Percentiles rank a stretch among this genome's conserved stretches.
Evolutionary conservation across 371 early-diverging fungal genomes (phyloP).

Genomic region (Blakeslea trispora): DNA sequence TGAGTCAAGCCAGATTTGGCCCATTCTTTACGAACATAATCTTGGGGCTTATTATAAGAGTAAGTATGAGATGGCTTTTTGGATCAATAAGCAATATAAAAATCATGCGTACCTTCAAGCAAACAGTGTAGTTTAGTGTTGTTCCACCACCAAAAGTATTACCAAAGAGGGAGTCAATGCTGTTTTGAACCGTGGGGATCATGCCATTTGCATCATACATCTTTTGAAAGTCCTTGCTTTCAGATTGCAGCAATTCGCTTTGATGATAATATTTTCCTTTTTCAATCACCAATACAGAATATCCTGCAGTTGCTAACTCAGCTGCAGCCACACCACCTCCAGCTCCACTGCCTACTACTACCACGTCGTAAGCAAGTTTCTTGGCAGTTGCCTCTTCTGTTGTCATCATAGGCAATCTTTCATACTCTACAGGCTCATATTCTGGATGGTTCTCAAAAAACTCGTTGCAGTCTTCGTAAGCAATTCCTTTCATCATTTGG

Average conservation of each 20-base stretch:
- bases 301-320: conserved; percentile 69
- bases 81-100: not conserved
- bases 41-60: conserved; percentile 43
- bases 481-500: not conserved
- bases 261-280: conserved; percentile 67
- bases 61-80: not conserved
- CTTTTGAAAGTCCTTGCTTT: conserved; percentile 45
- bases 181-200: conserved; percentile 45
- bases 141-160: conserved; percentile 74
- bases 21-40: conserved; percentile 76
- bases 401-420: conserved; percentile 9
- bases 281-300: conserved; percentile 74
- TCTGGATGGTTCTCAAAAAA: not conserved
- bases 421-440: not conserved
- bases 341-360: conserved; percentile 76
- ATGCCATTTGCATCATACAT: conserved; percentile 57
- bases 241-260: conserved; percentile 50
- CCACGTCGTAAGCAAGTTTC: conserved; percentile 58
- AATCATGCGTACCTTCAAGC: conserved; percentile 52
- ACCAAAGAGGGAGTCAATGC: conserved; percentile 60
- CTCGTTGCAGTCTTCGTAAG: not conserved
- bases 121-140: conserved; percentile 69
- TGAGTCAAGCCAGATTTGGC: conserved; percentile 60
- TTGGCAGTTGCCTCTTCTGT: conserved; percentile 22
- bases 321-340: conserved; percentile 80